Evolutionary conservation across 2,329 filamentous ascomycete species (phyloP), one percentile per base, ranked within the genome.

Genomic region (Ophiocordyceps camponoti-saundersi): DNA sequence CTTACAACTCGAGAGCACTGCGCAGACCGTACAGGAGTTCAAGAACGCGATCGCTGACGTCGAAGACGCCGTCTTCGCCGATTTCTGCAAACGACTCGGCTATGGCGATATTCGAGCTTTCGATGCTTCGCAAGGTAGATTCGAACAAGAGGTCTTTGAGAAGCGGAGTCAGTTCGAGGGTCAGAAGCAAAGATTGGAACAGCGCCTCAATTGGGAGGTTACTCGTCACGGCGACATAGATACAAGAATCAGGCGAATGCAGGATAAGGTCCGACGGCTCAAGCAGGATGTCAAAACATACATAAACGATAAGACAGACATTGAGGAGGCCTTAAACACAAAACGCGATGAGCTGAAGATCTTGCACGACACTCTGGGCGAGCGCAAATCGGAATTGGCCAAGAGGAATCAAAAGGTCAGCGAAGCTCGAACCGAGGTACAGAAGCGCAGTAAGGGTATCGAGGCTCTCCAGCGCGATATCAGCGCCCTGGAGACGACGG

Each of bases 61-160:
- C 18, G 88, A 95, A 59, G 92, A 98, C 59, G 76, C 88, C 55
- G 74, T 98, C 29, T 98, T 95, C 62, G 72, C 73, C 21, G 72
- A 72, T 40, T 98, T 98, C 66, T 98, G 92, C 66, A 76, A 79
- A 55, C 79, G 85, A 47, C 77, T 95, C 20, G 87, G 89, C 1
- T 96, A 95, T 61, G 73, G 77, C 48, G 82, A 93, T 56, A 93
- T 98, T 52, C 85, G 90, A 49, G 85, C 87, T 48, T 98, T 96
- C 57, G 88, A 96, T 60, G 83, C 83, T 23, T 89, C 93, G 54
- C 92, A 96, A 64, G 90, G 92, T 44, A 88, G 84, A 41, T 69
- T 94, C 44, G 89, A 96, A 62, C 86, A 95, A 61, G 87, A 96
- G 60, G 85, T 85, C 42, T 81, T 82, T 1, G 81, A 92, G 63